Conservation (phyloP, 2,329 filamentous ascomycete genomes). For the Anthostomella pinea region DNA sequence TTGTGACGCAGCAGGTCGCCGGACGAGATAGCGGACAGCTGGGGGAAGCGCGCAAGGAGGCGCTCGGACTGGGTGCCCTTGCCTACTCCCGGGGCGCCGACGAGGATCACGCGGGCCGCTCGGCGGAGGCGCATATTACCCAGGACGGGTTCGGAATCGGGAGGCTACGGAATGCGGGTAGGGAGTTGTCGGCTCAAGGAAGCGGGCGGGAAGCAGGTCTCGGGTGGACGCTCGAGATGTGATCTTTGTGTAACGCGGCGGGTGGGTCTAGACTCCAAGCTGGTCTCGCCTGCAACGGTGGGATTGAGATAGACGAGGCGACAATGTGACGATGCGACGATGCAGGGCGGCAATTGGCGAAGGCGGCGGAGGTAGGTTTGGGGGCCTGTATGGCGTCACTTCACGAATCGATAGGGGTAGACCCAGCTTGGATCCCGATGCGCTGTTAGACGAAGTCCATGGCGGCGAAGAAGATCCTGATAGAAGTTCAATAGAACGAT, state of each 20-base stretch:
- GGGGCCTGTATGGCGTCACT: too few species aligned
- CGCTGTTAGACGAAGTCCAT: conserved; percentile 10
- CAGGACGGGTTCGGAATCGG: conserved; percentile 9
- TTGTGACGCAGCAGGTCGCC: conserved; percentile 90
- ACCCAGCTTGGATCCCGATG: conserved; percentile 7
- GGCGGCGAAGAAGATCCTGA: conserved; percentile 4
- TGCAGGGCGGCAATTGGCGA: background rate
- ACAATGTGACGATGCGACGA: background rate
- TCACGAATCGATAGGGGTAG: conserved; percentile 2
- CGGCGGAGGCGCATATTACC: conserved; percentile 63
- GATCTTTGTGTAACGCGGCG: background rate
- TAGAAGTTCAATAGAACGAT: conserved; percentile 1
- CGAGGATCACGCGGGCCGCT: conserved; percentile 89
- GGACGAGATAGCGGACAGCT: conserved; percentile 88
- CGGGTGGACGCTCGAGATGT: background rate
- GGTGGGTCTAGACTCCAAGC: too few species aligned
- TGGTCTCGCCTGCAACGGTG: too few species aligned
- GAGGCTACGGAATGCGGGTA: conserved; percentile 5
- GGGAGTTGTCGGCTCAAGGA: background rate
- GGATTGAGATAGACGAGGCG: background rate
- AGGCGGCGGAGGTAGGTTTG: background rate
- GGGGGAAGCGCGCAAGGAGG: conserved; percentile 80
- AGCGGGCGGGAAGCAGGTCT: background rate
- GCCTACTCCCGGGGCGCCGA: conserved; percentile 94
- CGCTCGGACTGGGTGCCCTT: conserved; percentile 96